phyloP scores from a whole-genome alignment of 495 filamentous ascomycete genomes.

The Aspergillus biplanus region DNA sequence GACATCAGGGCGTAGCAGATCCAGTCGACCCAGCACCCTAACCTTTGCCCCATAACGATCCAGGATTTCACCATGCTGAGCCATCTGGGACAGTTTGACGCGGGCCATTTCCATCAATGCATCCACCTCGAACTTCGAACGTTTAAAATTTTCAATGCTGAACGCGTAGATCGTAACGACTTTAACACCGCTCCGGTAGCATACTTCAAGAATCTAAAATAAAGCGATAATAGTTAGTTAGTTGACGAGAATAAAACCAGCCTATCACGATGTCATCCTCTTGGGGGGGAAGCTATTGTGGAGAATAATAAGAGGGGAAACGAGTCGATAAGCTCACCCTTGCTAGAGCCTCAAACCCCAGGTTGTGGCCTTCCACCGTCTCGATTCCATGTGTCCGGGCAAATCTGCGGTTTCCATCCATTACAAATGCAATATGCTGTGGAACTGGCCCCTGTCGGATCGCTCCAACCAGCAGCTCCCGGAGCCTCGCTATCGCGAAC shows the following conservation, averaged over 20 bases:
- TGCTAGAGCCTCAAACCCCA: conserved; percentile 94
- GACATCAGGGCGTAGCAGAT: conserved; percentile 82
- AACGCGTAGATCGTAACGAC: conserved; percentile 98
- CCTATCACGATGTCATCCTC: not conserved
- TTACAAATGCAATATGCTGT: conserved; percentile 94
- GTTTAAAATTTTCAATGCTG: conserved; percentile 98
- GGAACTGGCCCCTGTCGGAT: conserved; percentile 89
- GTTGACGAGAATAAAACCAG: conserved; percentile 1
- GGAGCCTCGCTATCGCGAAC: conserved; percentile 71
- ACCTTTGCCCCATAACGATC: conserved; percentile 91
- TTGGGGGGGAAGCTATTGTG: not conserved
- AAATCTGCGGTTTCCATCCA: conserved; percentile 96
- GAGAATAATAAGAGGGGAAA: not conserved
- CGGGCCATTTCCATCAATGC: conserved; percentile 98
- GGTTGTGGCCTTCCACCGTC: conserved; percentile 94
- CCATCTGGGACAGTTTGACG: conserved; percentile 85
- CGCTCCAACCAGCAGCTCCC: conserved; percentile 83
- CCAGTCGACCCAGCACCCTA: conserved; percentile 77
- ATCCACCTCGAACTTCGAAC: conserved; percentile 96
- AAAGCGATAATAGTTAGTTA: conserved; percentile 9
- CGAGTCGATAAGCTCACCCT: conserved; percentile 51
- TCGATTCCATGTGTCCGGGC: conserved; percentile 89
- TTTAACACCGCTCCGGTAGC: conserved; percentile 92
- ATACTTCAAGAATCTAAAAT: conserved; percentile 85
- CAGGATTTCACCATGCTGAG: conserved; percentile 89